Evolutionary conservation across 2,329 filamentous ascomycete genomes (phyloP).

Genomic region (Trichoderma aggressivum): DNA sequence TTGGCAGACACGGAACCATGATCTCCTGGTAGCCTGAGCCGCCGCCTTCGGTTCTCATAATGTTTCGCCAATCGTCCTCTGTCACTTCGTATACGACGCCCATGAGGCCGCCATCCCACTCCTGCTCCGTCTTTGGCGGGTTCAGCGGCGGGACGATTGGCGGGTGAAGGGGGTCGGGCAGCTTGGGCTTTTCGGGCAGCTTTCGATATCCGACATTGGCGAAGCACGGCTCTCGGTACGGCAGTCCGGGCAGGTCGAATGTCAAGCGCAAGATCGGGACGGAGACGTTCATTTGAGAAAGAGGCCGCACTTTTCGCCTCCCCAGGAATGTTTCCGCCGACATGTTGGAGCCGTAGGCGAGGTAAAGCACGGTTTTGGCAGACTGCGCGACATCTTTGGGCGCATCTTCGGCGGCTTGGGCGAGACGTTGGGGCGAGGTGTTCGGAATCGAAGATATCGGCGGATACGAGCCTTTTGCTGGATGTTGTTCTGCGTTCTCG

Average conservation of each 20-base stretch:
- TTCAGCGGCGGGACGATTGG: conserved; percentile 30
- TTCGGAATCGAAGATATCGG: conserved; percentile 32
- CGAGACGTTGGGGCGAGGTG: conserved; percentile 31
- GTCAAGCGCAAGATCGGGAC: conserved; percentile 74
- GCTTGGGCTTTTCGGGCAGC: conserved; percentile 39
- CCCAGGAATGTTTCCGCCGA: conserved; percentile 75
- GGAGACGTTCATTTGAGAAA: conserved; percentile 77
- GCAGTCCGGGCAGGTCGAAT: conserved; percentile 81
- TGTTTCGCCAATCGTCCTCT: conserved; percentile 72
- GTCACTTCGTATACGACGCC: conserved; percentile 97
- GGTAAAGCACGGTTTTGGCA: conserved; percentile 64
- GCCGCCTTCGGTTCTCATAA: conserved; percentile 87
- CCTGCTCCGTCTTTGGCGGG: conserved; percentile 22
- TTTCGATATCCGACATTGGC: conserved; percentile 70
- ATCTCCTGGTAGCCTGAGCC: conserved; percentile 83
- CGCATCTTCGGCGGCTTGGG: conserved; percentile 29
- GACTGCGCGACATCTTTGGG: conserved; percentile 25
- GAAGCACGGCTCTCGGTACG: conserved; percentile 89
- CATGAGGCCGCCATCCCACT: conserved; percentile 78
- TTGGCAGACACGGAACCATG: conserved; percentile 69
- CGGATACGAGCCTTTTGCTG: conserved; percentile 27
- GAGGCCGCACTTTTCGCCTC: conserved; percentile 71
- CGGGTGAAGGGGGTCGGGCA: conserved; percentile 33
- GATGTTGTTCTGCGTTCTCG: conserved; percentile 22
- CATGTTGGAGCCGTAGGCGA: conserved; percentile 92